Conservation (phyloP, 2,329 filamentous ascomycete species). For the Diaporthe vexans region DNA sequence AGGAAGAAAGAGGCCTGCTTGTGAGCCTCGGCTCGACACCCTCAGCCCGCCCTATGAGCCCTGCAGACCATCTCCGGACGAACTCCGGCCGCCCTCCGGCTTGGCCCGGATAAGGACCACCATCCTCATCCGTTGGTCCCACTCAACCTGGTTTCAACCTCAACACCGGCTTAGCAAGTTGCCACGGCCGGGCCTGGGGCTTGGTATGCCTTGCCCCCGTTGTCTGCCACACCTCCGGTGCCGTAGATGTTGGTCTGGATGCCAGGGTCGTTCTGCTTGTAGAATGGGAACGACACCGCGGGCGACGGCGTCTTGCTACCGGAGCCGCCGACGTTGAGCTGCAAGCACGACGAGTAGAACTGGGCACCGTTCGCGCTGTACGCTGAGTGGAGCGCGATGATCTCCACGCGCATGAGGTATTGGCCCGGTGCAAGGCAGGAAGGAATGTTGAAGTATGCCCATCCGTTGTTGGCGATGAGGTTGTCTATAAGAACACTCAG, state of each 20-base stretch:
- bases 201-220: constrained; percentile 56
- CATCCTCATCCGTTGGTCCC: constrained; percentile 1
- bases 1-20: neutral
- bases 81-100: neutral
- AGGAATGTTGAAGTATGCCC: constrained; percentile 64
- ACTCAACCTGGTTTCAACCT: neutral
- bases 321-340: constrained; percentile 56
- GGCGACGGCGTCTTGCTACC: constrained; percentile 51
- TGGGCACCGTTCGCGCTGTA: constrained; percentile 54
- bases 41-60: constrained; percentile 1
- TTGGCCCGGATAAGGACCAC: neutral
- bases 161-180: constrained; percentile 46
- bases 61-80: neutral
- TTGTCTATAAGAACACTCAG: constrained; percentile 48
- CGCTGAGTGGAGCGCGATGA: constrained; percentile 67
- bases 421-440: constrained; percentile 65
- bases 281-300: constrained; percentile 62
- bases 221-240: constrained; percentile 55
- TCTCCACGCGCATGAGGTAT: constrained; percentile 68
- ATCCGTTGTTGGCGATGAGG: constrained; percentile 59
- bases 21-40: constrained; percentile 5
- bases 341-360: constrained; percentile 61
- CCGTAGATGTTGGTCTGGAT: constrained; percentile 65
- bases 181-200: constrained; percentile 55
- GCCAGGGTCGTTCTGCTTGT: constrained; percentile 58